Percentiles rank a stretch among this genome's conserved stretches.
phyloP scores from a whole-genome alignment of 139 green algal species.

The Auxenochlorella pyrenoidosa region DNA sequence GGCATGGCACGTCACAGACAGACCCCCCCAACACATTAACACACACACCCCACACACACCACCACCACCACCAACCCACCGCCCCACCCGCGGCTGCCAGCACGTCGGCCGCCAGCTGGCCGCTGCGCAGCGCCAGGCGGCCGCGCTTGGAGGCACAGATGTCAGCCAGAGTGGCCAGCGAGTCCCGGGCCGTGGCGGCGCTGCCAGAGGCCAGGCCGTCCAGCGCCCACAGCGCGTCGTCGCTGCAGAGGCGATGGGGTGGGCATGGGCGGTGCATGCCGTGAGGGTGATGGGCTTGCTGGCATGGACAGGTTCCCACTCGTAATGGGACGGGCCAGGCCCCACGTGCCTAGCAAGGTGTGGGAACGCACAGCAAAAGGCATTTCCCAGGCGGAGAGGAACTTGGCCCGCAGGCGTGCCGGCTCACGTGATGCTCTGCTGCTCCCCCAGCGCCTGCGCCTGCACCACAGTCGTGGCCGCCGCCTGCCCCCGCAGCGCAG shows the following conservation, averaged over 20 bases:
- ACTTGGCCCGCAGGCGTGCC: no score
- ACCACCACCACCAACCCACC: neutral
- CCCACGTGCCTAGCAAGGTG: neutral
- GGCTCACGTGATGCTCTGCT: conserved; percentile 25
- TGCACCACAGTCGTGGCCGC: conserved; percentile 34
- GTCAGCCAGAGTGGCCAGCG: conserved; percentile 33
- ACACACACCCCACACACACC: neutral
- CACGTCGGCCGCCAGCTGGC: conserved; percentile 23
- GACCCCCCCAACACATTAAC: no score
- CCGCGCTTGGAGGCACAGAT: conserved; percentile 25
- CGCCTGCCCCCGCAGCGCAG: conserved; percentile 7
- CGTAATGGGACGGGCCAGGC: neutral
- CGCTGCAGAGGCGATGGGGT: neutral
- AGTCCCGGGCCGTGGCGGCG: neutral
- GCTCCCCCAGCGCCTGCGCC: conserved; percentile 49
- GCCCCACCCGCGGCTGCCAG: conserved; percentile 34
- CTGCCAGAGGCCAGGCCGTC: conserved; percentile 33
- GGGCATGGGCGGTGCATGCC: neutral
- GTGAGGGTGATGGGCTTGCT: no score
- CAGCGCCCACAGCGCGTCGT: conserved; percentile 42
- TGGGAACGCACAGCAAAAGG: no score
- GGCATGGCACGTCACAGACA: no score
- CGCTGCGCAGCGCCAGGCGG: conserved; percentile 28
- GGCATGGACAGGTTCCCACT: neutral
- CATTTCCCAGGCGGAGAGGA: neutral